These are phyloP conservation scores for Cyberlindnera maclurae DNA, from an alignment of 805 yeast genomes.

Conservation along the genomic window DNA sequence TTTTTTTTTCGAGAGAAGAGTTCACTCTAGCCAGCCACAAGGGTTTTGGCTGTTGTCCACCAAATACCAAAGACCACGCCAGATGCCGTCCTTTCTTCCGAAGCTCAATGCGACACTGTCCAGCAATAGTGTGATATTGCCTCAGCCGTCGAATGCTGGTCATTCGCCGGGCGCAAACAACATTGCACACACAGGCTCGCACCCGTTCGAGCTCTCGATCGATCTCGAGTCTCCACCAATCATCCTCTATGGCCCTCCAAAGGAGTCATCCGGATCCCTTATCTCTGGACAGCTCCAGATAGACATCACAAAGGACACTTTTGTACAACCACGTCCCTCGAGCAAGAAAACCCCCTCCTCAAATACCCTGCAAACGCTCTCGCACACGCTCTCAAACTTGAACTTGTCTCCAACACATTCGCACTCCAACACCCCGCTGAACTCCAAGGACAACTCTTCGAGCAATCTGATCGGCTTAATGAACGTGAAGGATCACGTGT, in stretches of 20 bases:
- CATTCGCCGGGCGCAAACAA: constrained; percentile 11
- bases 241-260: constrained; percentile 71
- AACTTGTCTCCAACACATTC: constrained; percentile 22
- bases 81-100: constrained; percentile 17
- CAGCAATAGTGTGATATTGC: constrained; percentile 2
- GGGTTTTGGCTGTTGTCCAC: too few relatives aligned
- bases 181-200: constrained; percentile 18
- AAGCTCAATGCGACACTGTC: constrained; percentile 20
- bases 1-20: too few relatives aligned
- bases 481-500: constrained; percentile 35
- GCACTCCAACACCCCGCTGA: constrained; percentile 16
- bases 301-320: constrained; percentile 34
- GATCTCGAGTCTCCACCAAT: constrained; percentile 88
- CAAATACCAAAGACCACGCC: too few relatives aligned
- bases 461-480: constrained; percentile 22
- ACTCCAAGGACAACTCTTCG: constrained; percentile 17
- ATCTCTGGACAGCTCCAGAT: constrained; percentile 72
- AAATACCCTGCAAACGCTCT: constrained; percentile 15
- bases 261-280: constrained; percentile 78
- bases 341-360: constrained; percentile 12
- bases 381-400: constrained; percentile 20
- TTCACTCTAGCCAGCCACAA: too few relatives aligned
- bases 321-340: constrained; percentile 16
- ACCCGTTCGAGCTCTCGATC: constrained; percentile 44
- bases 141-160: constrained; percentile 4